Base-by-base conservation (phyloP, 257 asterid genomes). In the Solanum chmielewskii region DNA sequence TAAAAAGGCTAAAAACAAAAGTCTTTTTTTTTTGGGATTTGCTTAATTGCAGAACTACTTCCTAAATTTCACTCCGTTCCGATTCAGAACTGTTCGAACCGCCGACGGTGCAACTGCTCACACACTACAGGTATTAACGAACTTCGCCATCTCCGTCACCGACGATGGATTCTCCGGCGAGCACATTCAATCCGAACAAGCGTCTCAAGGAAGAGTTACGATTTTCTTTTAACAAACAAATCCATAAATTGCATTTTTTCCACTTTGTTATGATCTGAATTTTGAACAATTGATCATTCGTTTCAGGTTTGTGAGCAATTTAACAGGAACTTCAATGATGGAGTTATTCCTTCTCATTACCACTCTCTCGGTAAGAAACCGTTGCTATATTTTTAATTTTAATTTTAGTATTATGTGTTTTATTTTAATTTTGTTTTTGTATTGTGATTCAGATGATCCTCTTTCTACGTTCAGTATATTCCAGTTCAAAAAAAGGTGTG, bases 301-400 rank as follows among this genome's bases (percentile, higher is more conserved):
- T 70, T 76, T 83, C 95, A 96, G 98, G 90, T 96, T 93, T 49
- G 99, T 96, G 89, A 95, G 98, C 94, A 94, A 94, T 92, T 89
- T 94, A 85, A 88, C 89, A 3, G 98, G 98, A 84, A 92, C 98
- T 75, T 94, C 98, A 41, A 92, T 88, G 93, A 87, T 88, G 82
- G 98, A 96, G 82, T 87, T 96, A 29, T 91, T 89, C 90, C 87
- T 90, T 59, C 92, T 96, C 62, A 49, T 90, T 41, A 84, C 96
- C 56, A 88, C 90, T 69, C 86, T 96, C 74, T 81, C 94, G 18
- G 98, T 93, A 87, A 73, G 91, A 83, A 21, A 2, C 33, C 62
- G 7, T 41, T 5, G 10, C 44, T 4, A 60, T 66, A 5, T 29
- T 25, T 41, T 68, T 33, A 1, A 5, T 14, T 14, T 45, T 11